phyloP scores from a whole-genome alignment of 768 basidiomycete species.

The Mycena capillaripes region DNA sequence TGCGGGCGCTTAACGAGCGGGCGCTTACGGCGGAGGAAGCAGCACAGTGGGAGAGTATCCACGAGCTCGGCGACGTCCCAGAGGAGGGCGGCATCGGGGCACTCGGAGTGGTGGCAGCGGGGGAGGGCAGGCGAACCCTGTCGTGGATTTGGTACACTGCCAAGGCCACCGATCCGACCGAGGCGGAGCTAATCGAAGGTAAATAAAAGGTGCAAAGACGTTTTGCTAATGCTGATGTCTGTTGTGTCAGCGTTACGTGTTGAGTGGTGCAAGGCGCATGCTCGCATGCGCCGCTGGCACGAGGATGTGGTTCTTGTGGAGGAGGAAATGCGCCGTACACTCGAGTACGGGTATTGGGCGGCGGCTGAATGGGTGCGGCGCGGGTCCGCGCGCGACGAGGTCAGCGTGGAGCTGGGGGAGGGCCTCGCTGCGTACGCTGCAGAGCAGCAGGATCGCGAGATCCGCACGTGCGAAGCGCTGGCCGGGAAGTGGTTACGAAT shows the following conservation, averaged over 20 bases:
- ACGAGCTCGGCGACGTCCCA: background rate
- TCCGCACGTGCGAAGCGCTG: background rate
- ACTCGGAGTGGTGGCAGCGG: background rate
- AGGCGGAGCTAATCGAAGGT: constrained; percentile 3
- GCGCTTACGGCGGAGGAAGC: background rate
- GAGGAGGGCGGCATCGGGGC: background rate
- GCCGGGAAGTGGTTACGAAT: background rate
- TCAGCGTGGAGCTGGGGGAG: background rate
- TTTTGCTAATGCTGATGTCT: background rate
- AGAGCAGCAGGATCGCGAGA: background rate
- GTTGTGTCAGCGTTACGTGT: background rate
- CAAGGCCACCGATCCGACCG: background rate
- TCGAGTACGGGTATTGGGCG: constrained; percentile 1
- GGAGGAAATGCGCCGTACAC: constrained; percentile 21
- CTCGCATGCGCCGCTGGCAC: constrained; percentile 15
- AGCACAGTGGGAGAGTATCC: background rate
- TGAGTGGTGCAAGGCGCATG: constrained; percentile 20
- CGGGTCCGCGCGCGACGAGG: background rate
- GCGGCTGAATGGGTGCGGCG: background rate
- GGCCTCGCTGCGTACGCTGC: background rate
- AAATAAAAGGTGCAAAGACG: background rate
- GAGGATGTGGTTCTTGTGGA: constrained; percentile 22
- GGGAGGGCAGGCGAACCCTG: background rate
- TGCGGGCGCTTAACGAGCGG: background rate
- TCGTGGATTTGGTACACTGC: constrained; percentile 17